Base-by-base conservation (phyloP, 805 yeast genomes). In the Saccharomycopsis oosterbeekiorum region DNA sequence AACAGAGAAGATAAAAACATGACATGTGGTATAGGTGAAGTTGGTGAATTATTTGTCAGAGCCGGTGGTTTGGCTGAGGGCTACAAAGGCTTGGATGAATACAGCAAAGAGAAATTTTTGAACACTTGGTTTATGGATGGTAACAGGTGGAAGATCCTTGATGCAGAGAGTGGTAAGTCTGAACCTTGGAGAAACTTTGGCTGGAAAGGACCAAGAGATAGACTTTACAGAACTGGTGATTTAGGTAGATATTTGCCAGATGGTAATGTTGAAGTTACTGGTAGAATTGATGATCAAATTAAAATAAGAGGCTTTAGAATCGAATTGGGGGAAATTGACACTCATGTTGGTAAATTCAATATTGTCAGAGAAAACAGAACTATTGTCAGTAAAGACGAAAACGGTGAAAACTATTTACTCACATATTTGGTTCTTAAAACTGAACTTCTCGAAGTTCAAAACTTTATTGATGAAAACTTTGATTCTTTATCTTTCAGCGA, bases 1-100 rank as follows among this genome's bases (percentile, higher is more conserved):
- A 94, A 96, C 77, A 80, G 98, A 71, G 78, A 88, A 68, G 96
- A 93, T 69, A 81, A 88, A 62, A 80, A 89, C 19, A 96, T 90
- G 75, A 84, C 94, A 8, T 94, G 99, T 78, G 99, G 97, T 74
- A 91, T 94, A 65, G 99, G 99, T 67, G 99, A 94, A 75, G 94
- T 94, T 64, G 99, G 99, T 70, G 99, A 94, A 73, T 92, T 94
- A 65, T 94, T 94, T 70, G 98, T 96, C 11, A 85, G 99, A 71
- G 99, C 99, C 47, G 99, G 90, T 62, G 99, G 99, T 57, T 79
- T 94, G 61, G 96, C 97, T 17, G 99, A 93, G 73, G 97, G 98
- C 2, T 94, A 94, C 75, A 81, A 97, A 68, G 89, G 92, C 55
- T 80, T 92, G 63, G 97, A 97, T 6, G 97, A 92, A 39, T 75